Evolutionary conservation across 805 yeast species (phyloP), one percentile per base, ranked within the genome.

Genomic region (Kodamaea laetipori): DNA sequence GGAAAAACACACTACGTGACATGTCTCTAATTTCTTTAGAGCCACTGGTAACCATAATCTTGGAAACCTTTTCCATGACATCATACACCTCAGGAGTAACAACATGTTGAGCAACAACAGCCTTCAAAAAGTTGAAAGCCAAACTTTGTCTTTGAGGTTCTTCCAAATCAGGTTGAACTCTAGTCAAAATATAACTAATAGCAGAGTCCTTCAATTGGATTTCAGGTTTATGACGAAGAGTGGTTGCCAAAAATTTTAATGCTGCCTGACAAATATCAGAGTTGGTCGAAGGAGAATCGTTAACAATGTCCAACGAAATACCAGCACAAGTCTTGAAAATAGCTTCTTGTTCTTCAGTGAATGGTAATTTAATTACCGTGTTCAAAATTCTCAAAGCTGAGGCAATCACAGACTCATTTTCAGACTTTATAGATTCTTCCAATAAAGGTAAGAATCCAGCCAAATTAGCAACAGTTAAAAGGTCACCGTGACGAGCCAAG

Each of bases 11-110:
- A 50, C 87, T 78, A 63, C 98, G 77, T 6, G 97, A 81, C 63
- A 86, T 82, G 54, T 85, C 90, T 46, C 98, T 76, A 41, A 89
- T 86, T 56, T 84, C 89, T 39, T 78, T 78, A 2, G 92, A 74
- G 46, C 89, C 96, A 63, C 86, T 88, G 1, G 96, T 90, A 19
- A 94, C 83, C 96, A 94, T 86, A 18, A 89, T 84, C 46, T 81
- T 78, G 7, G 94, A 76, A 3, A 92, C 83, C 38, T 74, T 75
- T 46, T 87, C 95, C 84, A 92, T 82, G 1, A 85, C 77, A 53
- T 90, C 97, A 58, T 94, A 94, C 1, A 94, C 77, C 58, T 94
- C 98, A 0, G 98, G 90, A 15, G 90, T 67, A 77, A 84, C 71
- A 13, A 86, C 70, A 53, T 82, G 89, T 50, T 82, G 82, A 9